phyloP scores from a whole-genome alignment of 2,329 filamentous ascomycete species.

The Dryadomyces sulphureus region DNA sequence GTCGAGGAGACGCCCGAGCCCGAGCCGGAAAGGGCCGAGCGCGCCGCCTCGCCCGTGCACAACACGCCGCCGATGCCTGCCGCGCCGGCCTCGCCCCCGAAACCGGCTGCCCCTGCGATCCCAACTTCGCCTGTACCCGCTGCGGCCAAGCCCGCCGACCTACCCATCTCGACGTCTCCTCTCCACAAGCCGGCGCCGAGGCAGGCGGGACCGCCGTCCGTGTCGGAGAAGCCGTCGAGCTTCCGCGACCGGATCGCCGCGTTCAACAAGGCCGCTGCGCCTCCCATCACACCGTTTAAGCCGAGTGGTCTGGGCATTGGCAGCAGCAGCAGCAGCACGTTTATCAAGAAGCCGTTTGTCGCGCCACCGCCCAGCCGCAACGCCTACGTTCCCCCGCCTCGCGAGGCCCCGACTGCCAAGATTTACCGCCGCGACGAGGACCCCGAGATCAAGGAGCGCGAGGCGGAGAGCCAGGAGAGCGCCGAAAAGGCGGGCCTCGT shows the following conservation, averaged over 20 bases:
- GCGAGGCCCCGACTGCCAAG: slow-evolving; percentile 56
- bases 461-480: slow-evolving; percentile 49
- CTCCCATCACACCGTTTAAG: slow-evolving; percentile 83
- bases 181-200: slow-evolving; percentile 25
- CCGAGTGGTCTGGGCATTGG: slow-evolving; percentile 47
- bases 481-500: slow-evolving; percentile 54
- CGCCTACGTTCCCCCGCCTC: slow-evolving; percentile 68
- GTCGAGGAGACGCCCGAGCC: slow-evolving; percentile 13
- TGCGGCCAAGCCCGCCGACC: slow-evolving; percentile 15
- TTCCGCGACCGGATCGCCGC: slow-evolving; percentile 95
- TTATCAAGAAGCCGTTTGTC: slow-evolving; percentile 95
- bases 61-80: too few species aligned
- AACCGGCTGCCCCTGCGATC: slow-evolving; percentile 10
- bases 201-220: slow-evolving; percentile 30
- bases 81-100: background rate
- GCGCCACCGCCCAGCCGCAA: slow-evolving; percentile 87
- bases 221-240: slow-evolving; percentile 61
- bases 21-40: slow-evolving; percentile 10
- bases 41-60: slow-evolving; percentile 13
- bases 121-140: background rate
- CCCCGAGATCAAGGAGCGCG: slow-evolving; percentile 50
- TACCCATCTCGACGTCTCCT: slow-evolving; percentile 13
- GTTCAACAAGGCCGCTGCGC: slow-evolving; percentile 80
- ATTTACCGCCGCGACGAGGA: slow-evolving; percentile 82
- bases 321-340: slow-evolving; percentile 38